Conservation (phyloP, 345 rosid genomes). For the Dipteronia sinensis region DNA sequence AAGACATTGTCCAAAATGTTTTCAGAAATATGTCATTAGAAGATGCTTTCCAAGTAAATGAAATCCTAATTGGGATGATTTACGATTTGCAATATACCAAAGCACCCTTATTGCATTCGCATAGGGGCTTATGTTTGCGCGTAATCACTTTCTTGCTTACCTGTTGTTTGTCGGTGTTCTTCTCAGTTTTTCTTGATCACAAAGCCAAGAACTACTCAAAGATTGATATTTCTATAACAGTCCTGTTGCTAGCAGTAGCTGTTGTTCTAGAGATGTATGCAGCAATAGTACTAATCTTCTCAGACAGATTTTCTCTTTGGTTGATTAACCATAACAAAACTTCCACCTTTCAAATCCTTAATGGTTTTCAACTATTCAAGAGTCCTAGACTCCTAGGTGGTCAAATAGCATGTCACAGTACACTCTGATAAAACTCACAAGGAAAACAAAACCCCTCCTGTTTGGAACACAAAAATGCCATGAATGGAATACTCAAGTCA, state of each 20-base stretch:
- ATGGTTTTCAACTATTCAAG: too few species aligned
- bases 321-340: too few species aligned
- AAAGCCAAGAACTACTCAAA: background rate
- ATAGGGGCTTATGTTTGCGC: background rate
- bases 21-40: background rate
- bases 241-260: background rate
- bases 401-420: too few species aligned
- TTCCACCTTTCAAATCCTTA: too few species aligned
- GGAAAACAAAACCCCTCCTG: too few species aligned
- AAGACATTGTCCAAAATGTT: constrained; percentile 1
- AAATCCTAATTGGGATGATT: constrained; percentile 26
- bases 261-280: background rate
- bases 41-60: constrained; percentile 9
- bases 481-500: too few species aligned
- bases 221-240: background rate
- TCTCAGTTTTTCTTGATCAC: background rate
- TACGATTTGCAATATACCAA: constrained; percentile 25
- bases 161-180: background rate
- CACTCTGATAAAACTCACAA: too few species aligned
- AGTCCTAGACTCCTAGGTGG: too few species aligned
- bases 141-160: background rate
- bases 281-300: too few species aligned
- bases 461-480: too few species aligned
- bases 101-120: background rate
- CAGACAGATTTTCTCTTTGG: too few species aligned